These are phyloP conservation scores for Gamarada debralockiae DNA, from an alignment of 495 filamentous ascomycete species.

Conservation along the genomic window DNA sequence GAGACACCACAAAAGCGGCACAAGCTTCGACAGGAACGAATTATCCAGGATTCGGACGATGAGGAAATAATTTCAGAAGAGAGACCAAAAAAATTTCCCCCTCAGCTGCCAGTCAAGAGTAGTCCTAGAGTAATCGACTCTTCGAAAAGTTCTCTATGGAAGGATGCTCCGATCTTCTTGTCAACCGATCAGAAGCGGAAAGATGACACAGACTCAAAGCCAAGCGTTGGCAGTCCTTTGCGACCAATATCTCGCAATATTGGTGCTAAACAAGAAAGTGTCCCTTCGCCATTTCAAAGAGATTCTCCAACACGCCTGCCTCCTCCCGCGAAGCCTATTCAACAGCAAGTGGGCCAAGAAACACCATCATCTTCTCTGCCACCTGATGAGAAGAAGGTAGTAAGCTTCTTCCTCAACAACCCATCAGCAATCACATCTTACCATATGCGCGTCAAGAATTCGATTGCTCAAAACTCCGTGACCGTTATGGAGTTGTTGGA, in stretches of 20 bases:
- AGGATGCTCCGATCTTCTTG: conserved; percentile 3
- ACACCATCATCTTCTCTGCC: conserved; percentile 9
- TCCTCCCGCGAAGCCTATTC: background rate
- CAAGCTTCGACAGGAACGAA: background rate
- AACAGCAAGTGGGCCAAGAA: background rate
- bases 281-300: conserved; percentile 30
- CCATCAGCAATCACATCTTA: conserved; percentile 17
- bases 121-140: conserved; percentile 4
- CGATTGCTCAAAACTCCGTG: conserved; percentile 20
- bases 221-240: conserved; percentile 21
- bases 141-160: conserved; percentile 3
- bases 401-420: conserved; percentile 23
- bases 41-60: conserved; percentile 50
- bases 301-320: conserved; percentile 31
- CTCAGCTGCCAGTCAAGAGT: conserved; percentile 3
- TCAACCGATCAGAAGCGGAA: background rate
- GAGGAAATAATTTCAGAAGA: conserved; percentile 21
- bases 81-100: conserved; percentile 4
- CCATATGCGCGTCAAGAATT: conserved; percentile 15
- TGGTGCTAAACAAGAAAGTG: conserved; percentile 13
- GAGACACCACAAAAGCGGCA: conserved; percentile 7
- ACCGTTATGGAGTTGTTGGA: conserved; percentile 19
- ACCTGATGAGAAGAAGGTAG: conserved; percentile 20
- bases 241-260: conserved; percentile 17
- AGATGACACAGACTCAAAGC: conserved; percentile 6